phyloP scores from a whole-genome alignment of 164 flowering plant species.

The Santalum album region DNA sequence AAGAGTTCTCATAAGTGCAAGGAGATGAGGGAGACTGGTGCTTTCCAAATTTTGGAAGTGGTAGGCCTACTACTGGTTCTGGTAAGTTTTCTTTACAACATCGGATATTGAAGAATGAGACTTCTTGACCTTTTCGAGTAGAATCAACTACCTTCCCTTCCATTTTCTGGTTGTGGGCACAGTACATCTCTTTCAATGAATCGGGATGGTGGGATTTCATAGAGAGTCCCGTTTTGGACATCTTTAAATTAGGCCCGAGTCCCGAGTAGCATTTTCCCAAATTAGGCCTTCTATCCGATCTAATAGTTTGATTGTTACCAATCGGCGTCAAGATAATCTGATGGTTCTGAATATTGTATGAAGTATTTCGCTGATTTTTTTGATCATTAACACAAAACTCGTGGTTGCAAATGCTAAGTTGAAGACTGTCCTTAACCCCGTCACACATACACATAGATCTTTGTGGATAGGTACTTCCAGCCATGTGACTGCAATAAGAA shows the following conservation, averaged over 20 bases:
- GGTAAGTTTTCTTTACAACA: constrained; percentile 4
- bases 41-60: background rate
- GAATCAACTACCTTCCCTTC: constrained; percentile 5
- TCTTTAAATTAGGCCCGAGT: constrained; percentile 12
- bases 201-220: constrained; percentile 3
- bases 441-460: background rate
- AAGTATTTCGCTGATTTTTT: constrained; percentile 8
- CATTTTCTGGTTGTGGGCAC: background rate
- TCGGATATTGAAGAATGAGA: background rate
- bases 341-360: constrained; percentile 2
- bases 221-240: constrained; percentile 15
- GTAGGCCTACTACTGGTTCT: background rate
- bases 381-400: constrained; percentile 7
- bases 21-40: background rate
- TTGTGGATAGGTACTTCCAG: constrained; percentile 3
- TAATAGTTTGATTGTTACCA: constrained; percentile 1
- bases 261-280: constrained; percentile 14
- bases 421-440: constrained; percentile 1
- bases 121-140: constrained; percentile 1
- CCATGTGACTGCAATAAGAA: constrained; percentile 6
- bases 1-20: background rate
- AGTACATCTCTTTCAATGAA: constrained; percentile 5
- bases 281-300: constrained; percentile 9
- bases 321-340: constrained; percentile 2
- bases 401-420: constrained; percentile 9